Evolutionary conservation across 805 yeast species (phyloP), one percentile per base, ranked within the genome.

Genomic region (Clavispora fructus): DNA sequence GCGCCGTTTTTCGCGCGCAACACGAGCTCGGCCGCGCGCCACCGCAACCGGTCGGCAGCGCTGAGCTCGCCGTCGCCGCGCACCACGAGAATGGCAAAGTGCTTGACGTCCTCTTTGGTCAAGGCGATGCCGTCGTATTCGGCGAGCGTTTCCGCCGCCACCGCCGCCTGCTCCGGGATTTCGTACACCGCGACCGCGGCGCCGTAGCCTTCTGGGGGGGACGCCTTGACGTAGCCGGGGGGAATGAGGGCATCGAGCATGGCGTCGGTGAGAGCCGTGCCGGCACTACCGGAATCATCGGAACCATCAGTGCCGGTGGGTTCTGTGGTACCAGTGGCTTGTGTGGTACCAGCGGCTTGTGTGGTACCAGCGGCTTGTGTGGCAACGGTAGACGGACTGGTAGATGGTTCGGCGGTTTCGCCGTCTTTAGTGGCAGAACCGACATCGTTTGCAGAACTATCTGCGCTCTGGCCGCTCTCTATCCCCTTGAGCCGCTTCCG

Each of bases 1-100:
- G 82, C 67, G 3, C 97, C 97, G 62, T 91, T 90, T 58, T 89
- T 90, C 37, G 90, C 74, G 51, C 77, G 79, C 23, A 90, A 63
- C 16, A 92, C 65, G 25, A 88, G 65, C 39, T 75, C 75, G 78
- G 86, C 71, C 19, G 87, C 79, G 42, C 75, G 74, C 8, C 80
- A 63, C 53, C 85, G 90, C 41, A 75, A 75, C 39, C 69, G 64
- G 49, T 85, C 92, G 4, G 76, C 82, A 0, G 65, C 47, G 0
- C 81, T 61, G 23, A 80, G 50, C 1, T 63, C 63, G 1, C 63
- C 58, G 40, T 23, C 47, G 32, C 17, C 46, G 23, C 25, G 67
- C 64, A 37, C 6, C 1, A 62, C 50, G 9, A 87, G 72, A 49
- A 78, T 78, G 0, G 85, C 83, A 62, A 91, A 90, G 56, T 83